Percentiles rank a stretch among this genome's conserved stretches.
phyloP scores from a whole-genome alignment of 805 yeast species.

The Yamadazyma ubonensis region DNA sequence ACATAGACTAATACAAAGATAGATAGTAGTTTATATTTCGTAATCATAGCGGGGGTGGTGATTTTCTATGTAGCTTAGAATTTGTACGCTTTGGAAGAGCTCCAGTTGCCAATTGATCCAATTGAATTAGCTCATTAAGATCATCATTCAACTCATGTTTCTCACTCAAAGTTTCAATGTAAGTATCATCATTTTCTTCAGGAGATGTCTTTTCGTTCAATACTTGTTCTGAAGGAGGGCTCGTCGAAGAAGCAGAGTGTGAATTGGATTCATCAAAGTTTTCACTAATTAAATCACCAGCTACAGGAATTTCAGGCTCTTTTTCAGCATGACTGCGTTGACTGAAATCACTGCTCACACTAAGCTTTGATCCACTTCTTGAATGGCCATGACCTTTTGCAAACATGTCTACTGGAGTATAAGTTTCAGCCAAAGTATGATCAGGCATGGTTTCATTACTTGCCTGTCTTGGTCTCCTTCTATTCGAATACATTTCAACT shows the following conservation, averaged over 20 bases:
- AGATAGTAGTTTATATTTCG: neutral
- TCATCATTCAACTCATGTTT: conserved; percentile 1
- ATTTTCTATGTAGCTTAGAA: conserved; percentile 16
- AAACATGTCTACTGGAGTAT: conserved; percentile 11
- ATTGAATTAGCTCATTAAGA: conserved; percentile 6
- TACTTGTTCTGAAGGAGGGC: neutral
- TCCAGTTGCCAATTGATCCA: conserved; percentile 1
- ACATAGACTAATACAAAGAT: no score
- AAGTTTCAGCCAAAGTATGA: no score
- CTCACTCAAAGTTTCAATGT: neutral
- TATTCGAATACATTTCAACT: conserved; percentile 67
- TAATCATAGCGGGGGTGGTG: conserved; percentile 18
- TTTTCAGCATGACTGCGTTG: conserved; percentile 1
- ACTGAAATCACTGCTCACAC: conserved; percentile 11
- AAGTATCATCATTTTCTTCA: neutral
- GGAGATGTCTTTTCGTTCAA: neutral
- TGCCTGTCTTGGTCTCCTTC: conserved; percentile 40
- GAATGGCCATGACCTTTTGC: conserved; percentile 10
- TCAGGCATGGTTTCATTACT: conserved; percentile 6
- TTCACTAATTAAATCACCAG: no score
- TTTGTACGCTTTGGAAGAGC: neutral
- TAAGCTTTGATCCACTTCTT: conserved; percentile 16
- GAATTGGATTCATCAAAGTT: conserved; percentile 1
- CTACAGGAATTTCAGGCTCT: no score
- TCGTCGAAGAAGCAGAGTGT: conserved; percentile 1